A percentile compares a stretch with the other conserved stretches of the same genome.
Evolutionary conservation across 2,329 filamentous ascomycete species (phyloP).

Genomic region (Aureobasidium sp.): DNA sequence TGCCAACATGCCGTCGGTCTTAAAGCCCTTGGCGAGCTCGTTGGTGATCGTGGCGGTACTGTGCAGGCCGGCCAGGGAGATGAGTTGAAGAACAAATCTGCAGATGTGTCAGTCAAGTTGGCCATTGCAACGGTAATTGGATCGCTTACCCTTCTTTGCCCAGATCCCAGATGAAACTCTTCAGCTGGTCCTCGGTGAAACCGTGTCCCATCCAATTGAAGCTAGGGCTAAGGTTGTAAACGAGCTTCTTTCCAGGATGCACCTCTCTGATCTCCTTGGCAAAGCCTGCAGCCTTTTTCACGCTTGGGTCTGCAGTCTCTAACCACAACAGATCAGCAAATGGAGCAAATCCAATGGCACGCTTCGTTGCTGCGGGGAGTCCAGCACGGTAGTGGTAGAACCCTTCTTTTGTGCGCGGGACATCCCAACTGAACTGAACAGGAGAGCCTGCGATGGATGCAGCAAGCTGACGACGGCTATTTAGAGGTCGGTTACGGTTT

Average conservation of each 20-base stretch:
- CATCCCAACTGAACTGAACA: constrained; percentile 82
- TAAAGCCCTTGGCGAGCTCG: constrained; percentile 75
- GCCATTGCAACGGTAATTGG: too few species aligned
- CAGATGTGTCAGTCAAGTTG: not conserved
- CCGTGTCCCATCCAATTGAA: constrained; percentile 99
- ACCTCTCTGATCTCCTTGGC: constrained; percentile 63
- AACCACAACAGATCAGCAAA: constrained; percentile 96
- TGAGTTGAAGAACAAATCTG: constrained; percentile 44
- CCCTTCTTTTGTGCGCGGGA: constrained; percentile 85
- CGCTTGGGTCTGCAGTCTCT: constrained; percentile 83
- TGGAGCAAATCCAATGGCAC: constrained; percentile 81
- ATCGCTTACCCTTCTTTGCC: constrained; percentile 68
- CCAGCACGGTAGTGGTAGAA: constrained; percentile 86
- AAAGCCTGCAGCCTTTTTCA: constrained; percentile 66
- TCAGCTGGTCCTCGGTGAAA: constrained; percentile 73
- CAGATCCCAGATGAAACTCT: constrained; percentile 93
- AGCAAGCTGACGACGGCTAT: constrained; percentile 66
- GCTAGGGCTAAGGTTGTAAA: constrained; percentile 92
- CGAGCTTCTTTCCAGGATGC: constrained; percentile 74
- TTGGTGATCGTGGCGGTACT: constrained; percentile 55
- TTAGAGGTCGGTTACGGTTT: constrained; percentile 68
- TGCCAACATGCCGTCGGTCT: constrained; percentile 87
- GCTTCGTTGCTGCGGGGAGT: constrained; percentile 81
- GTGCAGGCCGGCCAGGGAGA: constrained; percentile 57
- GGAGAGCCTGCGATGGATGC: constrained; percentile 56